Evolutionary conservation across 345 rosid species (phyloP), one percentile per base, ranked within the genome.

Genomic region (Populus ilicifolia): DNA sequence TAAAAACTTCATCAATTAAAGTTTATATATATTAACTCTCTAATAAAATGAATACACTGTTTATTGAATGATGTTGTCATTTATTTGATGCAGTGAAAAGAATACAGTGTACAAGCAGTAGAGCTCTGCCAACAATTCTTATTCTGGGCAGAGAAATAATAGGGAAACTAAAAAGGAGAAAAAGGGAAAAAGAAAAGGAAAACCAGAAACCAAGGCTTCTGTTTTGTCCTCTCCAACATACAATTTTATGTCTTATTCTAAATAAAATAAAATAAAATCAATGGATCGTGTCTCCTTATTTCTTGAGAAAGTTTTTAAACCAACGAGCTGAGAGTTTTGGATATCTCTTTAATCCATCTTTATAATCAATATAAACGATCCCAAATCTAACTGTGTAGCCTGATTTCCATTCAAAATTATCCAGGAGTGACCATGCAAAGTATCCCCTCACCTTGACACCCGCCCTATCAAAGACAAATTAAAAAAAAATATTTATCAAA

Each of bases 361-460:
- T 69, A 65, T 75, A 75, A 69, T 80, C 82, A 2, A 80, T 67
- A 2, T 61, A 80, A 7, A 74, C 46, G 67, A 75, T 74, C 2
- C 82, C 82, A 25, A 80, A 80, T 35, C 82, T 74, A 21, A 80
- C 78, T 0, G 82, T 43, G 18, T 75, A 80, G 27, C 83, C 83
- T 0, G 61, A 62, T 18, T 0, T 5, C 79, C 83, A 80, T 64
- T 80, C 83, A 16, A 80, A 75, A 33, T 75, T 70, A 50, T 80
- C 83, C 67, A 80, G 8, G 3, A 80, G 50, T 13, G 83, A 75
- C 83, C 83, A 80, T 8, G 83, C 79, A 71, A 80, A 80, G 50
- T 70, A 80, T 21, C 83, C 82, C 43, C 75, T 80, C 71, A 80
- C 82, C 29, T 75, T 70, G 2, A 33, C 79, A 6, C 76, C 82